phyloP scores from a whole-genome alignment of 345 rosid genomes.

The Nasturtium officinale region DNA sequence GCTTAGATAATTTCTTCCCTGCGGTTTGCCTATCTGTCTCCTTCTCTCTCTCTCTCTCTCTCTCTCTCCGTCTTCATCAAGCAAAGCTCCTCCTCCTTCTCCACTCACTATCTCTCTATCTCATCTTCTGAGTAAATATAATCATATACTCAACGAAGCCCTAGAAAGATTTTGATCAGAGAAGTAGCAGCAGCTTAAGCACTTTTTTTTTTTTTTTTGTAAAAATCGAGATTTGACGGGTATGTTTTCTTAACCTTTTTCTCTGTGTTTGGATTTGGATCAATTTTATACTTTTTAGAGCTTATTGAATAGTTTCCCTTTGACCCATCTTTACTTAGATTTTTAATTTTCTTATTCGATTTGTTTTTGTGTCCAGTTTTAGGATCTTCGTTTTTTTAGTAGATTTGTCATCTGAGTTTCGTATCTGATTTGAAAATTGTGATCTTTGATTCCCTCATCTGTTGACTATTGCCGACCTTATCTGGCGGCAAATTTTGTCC shows the following conservation, averaged over 20 bases:
- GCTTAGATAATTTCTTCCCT: constrained; percentile 24
- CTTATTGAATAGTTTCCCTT: neutral
- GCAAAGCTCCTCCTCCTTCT: constrained; percentile 28
- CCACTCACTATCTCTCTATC: constrained; percentile 34
- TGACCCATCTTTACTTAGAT: neutral
- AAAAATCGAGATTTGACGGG: constrained; percentile 15
- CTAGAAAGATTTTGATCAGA: neutral
- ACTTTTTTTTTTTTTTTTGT: neutral
- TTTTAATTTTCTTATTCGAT: neutral
- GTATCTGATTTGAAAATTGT: constrained; percentile 12
- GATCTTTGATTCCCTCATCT: neutral
- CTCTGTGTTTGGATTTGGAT: neutral
- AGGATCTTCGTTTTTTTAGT: constrained; percentile 24
- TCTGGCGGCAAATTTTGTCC: constrained; percentile 20
- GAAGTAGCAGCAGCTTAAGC: constrained; percentile 9
- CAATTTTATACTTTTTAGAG: constrained; percentile 14
- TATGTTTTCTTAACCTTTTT: neutral
- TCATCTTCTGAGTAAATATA: constrained; percentile 1
- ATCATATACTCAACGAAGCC: constrained; percentile 20
- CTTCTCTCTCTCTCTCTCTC: neutral
- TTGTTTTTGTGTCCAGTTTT: neutral
- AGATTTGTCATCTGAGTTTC: constrained; percentile 19
- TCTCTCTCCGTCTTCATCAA: constrained; percentile 30
- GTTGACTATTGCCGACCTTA: constrained; percentile 33
- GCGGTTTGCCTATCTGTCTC: constrained; percentile 39